Conservation (phyloP, 208 protist species). For the Herpetomonas samuelpessoai region DNA sequence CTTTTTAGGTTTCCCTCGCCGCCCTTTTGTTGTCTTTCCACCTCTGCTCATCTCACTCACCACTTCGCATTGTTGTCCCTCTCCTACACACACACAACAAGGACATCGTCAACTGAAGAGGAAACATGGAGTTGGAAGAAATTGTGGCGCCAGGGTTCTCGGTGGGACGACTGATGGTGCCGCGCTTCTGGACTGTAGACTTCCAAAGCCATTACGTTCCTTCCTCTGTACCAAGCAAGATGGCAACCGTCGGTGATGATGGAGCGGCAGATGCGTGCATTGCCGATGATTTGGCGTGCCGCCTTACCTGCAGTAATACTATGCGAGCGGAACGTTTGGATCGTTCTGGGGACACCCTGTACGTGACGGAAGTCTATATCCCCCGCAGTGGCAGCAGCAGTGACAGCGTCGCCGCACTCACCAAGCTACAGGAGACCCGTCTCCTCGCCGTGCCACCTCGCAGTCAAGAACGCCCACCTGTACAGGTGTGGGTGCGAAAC, state of each 20-base stretch:
- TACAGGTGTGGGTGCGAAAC: conserved; percentile 9
- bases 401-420: neutral
- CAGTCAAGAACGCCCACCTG: conserved; percentile 1
- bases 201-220: conserved; percentile 40
- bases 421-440: neutral
- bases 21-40: no score
- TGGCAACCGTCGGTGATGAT: no score
- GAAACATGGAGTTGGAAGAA: conserved; percentile 37
- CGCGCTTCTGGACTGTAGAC: conserved; percentile 50
- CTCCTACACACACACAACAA: no score
- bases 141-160: conserved; percentile 40
- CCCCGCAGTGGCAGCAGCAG: no score
- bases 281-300: conserved; percentile 8
- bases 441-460: conserved; percentile 5
- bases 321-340: conserved; percentile 45
- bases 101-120: no score
- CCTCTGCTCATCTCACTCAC: no score
- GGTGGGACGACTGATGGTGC: conserved; percentile 44
- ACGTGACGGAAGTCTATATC: conserved; percentile 59
- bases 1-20: conserved; percentile 1
- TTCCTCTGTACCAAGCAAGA: no score
- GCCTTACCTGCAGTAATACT: conserved; percentile 33
- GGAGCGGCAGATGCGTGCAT: no score
- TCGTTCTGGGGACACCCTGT: conserved; percentile 23
- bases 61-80: no score